Evolutionary conservation across 2,329 filamentous ascomycete species (phyloP).

Genomic region (Ophiognomonia clavigignenti-juglandacearum): DNA sequence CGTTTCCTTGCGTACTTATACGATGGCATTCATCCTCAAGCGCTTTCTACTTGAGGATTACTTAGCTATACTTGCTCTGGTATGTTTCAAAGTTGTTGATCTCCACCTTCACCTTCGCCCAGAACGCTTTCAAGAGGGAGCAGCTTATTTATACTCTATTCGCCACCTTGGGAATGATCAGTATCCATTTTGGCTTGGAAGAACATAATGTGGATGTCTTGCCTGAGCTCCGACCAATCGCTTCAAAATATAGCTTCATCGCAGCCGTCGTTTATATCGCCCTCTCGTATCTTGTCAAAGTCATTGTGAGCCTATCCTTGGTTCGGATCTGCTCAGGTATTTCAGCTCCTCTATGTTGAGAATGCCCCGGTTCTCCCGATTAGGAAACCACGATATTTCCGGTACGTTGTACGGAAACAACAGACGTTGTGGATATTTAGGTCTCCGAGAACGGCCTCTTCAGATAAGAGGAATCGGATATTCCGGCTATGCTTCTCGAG

Average conservation of each 20-base stretch:
- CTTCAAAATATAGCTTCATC: constrained; percentile 35
- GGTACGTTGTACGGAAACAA: too few relatives aligned
- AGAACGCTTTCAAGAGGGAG: not conserved
- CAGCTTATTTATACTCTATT: constrained; percentile 22
- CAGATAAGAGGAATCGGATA: too few relatives aligned
- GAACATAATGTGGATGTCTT: constrained; percentile 19
- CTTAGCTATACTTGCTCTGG: constrained; percentile 27
- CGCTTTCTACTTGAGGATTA: constrained; percentile 29
- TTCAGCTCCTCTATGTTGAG: too few relatives aligned
- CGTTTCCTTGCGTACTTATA: constrained; percentile 26
- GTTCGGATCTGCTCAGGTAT: constrained; percentile 28
- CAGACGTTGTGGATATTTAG: too few relatives aligned
- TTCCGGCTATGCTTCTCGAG: too few relatives aligned
- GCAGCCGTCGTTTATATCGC: constrained; percentile 36
- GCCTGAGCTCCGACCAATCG: constrained; percentile 18
- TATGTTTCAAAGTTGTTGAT: constrained; percentile 12
- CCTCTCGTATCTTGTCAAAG: constrained; percentile 31
- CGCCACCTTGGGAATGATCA: constrained; percentile 15
- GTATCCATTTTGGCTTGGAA: constrained; percentile 25
- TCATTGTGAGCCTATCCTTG: constrained; percentile 35
- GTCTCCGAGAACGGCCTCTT: too few relatives aligned
- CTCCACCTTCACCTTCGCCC: not conserved
- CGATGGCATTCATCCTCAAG: constrained; percentile 27
- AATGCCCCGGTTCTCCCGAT: too few relatives aligned
- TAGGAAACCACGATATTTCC: too few relatives aligned